Base-by-base conservation (phyloP, 192 early-diverging fungal genomes). In the Borealophlyctis nickersoniae region DNA sequence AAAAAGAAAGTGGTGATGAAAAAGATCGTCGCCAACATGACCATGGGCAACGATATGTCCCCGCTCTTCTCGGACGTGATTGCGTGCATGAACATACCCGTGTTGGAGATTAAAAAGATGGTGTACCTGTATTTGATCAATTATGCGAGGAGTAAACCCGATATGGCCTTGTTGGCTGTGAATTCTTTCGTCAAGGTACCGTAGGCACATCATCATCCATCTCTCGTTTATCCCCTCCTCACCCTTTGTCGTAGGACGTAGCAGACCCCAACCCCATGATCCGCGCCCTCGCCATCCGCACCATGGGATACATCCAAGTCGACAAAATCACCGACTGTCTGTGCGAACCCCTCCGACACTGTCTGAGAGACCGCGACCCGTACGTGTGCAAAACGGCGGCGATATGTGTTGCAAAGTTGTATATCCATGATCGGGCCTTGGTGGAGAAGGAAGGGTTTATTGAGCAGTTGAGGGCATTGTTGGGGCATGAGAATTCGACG, bases 11-110 rank as follows among this genome's bases (percentile, higher is more conserved):
- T 95, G 75, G 91, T 93, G 0, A 92, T 99, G 29, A 95, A 96
- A 65, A 91, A 97, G 79, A 90, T 99, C 64, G 92, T 99, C 24
- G 97, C 97, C 33, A 99, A 99, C 72, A 99, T 99, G 95, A 98
- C 97, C 19, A 98, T 99, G 94, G 97, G 97, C 27, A 98, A 94
- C 78, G 97, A 99, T 79, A 97, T 99, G 92, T 92, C 91, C 27
- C 78, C 91, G 7, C 84, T 99, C 33, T 94, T 89, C 72, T 82
- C 87, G 24, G 95, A 99, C 73, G 92, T 99, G 28, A 80, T 99
- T 16, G 88, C 82, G 24, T 93, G 91, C 70, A 95, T 96, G 92
- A 75, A 86, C 57, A 87, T 95, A 31, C 93, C 93, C 1, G 84
- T 90, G 34, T 58, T 83, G 23, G 81, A 83, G 49, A 61, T 84